Conservation (phyloP, 1,139 yeast genomes). For the Lodderomyces jiufengensis region DNA sequence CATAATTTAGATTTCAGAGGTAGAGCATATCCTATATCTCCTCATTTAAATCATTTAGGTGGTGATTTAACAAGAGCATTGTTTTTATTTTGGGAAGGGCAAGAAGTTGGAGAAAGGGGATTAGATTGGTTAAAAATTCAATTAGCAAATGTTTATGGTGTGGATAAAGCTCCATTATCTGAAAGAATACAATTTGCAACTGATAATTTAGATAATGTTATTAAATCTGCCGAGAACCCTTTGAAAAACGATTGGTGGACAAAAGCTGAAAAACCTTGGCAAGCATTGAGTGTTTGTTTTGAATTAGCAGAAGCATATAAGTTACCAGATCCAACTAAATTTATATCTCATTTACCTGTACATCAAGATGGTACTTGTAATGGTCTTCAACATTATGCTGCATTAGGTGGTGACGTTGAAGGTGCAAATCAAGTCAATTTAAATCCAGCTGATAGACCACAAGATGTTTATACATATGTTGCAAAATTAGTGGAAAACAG, state of each 20-base stretch:
- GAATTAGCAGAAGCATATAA: conserved; percentile 73
- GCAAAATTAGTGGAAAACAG: conserved; percentile 65
- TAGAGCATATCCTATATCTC: conserved; percentile 91
- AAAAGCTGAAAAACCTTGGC: conserved; percentile 93
- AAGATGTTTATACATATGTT: conserved; percentile 86
- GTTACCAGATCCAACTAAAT: conserved; percentile 70
- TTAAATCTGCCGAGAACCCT: conserved; percentile 72
- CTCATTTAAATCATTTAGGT: conserved; percentile 78
- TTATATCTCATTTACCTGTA: conserved; percentile 77
- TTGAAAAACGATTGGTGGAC: conserved; percentile 71
- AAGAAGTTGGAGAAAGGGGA: conserved; percentile 70
- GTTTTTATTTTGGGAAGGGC: conserved; percentile 85
- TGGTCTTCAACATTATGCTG: conserved; percentile 97
- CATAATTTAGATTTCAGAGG: conserved; percentile 95
- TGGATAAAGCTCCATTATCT: conserved; percentile 75
- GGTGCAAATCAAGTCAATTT: conserved; percentile 94
- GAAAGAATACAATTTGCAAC: conserved; percentile 77
- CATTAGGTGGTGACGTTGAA: conserved; percentile 91
- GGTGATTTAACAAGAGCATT: conserved; percentile 87
- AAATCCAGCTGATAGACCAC: conserved; percentile 78
- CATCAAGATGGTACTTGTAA: conserved; percentile 99
- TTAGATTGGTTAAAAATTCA: conserved; percentile 88
- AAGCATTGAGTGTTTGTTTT: conserved; percentile 79
- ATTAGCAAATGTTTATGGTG: conserved; percentile 82
- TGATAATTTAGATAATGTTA: conserved; percentile 57